Evolutionary conservation across 495 filamentous ascomycete species (phyloP).

Genomic region (Immersiella caudata): DNA sequence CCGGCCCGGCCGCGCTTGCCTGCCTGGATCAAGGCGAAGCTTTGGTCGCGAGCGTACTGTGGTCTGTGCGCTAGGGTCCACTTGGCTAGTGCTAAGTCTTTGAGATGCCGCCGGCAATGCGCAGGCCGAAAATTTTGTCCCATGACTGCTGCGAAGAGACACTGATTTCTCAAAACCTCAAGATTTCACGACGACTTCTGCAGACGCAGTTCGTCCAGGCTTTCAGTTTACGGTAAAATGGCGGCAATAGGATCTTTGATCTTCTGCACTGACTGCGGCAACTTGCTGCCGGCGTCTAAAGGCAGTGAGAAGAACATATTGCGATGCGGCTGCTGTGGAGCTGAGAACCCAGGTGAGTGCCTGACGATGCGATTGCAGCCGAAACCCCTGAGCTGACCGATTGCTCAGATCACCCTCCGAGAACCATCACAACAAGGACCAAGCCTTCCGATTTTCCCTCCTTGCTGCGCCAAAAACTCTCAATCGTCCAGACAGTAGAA

Average conservation of each 20-base stretch:
- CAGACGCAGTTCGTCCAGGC: background rate
- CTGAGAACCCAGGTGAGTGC: slow-evolving; percentile 72
- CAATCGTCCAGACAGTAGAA: slow-evolving; percentile 80
- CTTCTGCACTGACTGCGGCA: slow-evolving; percentile 93
- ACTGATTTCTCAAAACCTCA: background rate
- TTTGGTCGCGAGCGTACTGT: background rate
- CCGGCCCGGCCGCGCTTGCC: background rate
- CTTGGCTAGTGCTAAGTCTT: background rate
- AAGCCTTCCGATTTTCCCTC: slow-evolving; percentile 89
- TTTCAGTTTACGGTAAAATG: slow-evolving; percentile 53
- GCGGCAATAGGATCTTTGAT: slow-evolving; percentile 85
- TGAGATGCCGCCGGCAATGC: slow-evolving; percentile 17
- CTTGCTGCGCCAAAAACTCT: slow-evolving; percentile 76
- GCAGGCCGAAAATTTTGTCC: slow-evolving; percentile 5
- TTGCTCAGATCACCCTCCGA: slow-evolving; percentile 73
- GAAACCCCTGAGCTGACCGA: background rate
- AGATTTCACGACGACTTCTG: background rate
- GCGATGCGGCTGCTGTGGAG: slow-evolving; percentile 81
- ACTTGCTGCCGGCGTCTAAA: slow-evolving; percentile 79
- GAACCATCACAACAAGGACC: slow-evolving; percentile 76
- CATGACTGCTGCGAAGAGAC: background rate
- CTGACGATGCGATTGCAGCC: background rate
- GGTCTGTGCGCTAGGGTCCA: slow-evolving; percentile 8
- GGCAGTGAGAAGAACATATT: slow-evolving; percentile 74
- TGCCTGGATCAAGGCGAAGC: too few species aligned